phyloP scores from a whole-genome alignment of 1,139 yeast species.

The Geotrichum armillariae region DNA sequence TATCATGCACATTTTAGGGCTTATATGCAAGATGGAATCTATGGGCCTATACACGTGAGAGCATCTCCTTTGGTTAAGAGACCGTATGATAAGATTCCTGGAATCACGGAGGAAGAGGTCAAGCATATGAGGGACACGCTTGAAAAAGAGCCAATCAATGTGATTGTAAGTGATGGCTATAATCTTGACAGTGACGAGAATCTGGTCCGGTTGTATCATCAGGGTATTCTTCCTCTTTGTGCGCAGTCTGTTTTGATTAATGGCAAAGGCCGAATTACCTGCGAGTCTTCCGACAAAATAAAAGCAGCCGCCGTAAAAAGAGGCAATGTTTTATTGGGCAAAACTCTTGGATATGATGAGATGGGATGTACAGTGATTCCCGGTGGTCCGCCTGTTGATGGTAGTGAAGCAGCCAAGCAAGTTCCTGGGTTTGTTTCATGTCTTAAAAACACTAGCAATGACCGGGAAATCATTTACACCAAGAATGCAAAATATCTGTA shows the following conservation, averaged over 20 bases:
- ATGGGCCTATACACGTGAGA: slow-evolving; percentile 30
- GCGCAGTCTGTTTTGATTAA: slow-evolving; percentile 40
- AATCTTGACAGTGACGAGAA: slow-evolving; percentile 17
- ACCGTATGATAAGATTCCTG: slow-evolving; percentile 29
- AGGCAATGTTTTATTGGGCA: slow-evolving; percentile 4
- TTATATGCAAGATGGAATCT: slow-evolving; percentile 42
- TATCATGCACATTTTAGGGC: slow-evolving; percentile 45
- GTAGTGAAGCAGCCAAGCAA: slow-evolving; percentile 27
- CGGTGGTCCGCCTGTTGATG: slow-evolving; percentile 19
- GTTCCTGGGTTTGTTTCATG: slow-evolving; percentile 37
- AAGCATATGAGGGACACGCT: slow-evolving; percentile 28
- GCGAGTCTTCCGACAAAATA: slow-evolving; percentile 29
- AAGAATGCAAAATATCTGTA: slow-evolving; percentile 24
- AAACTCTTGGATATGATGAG: slow-evolving; percentile 20
- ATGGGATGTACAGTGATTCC: slow-evolving; percentile 21
- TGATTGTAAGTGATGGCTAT: slow-evolving; percentile 36
- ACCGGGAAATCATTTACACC: slow-evolving; percentile 32
- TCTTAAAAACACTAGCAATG: slow-evolving; percentile 32
- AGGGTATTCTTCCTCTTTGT: slow-evolving; percentile 43
- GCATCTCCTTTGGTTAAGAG: slow-evolving; percentile 10
- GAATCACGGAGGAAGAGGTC: slow-evolving; percentile 35
- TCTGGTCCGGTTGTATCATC: slow-evolving; percentile 35
- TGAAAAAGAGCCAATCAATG: slow-evolving; percentile 34
- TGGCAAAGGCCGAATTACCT: slow-evolving; percentile 42
- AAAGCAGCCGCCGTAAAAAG: slow-evolving; percentile 21